Base-by-base conservation (phyloP, 495 filamentous ascomycete species). In the Xylaria bambusicola region DNA sequence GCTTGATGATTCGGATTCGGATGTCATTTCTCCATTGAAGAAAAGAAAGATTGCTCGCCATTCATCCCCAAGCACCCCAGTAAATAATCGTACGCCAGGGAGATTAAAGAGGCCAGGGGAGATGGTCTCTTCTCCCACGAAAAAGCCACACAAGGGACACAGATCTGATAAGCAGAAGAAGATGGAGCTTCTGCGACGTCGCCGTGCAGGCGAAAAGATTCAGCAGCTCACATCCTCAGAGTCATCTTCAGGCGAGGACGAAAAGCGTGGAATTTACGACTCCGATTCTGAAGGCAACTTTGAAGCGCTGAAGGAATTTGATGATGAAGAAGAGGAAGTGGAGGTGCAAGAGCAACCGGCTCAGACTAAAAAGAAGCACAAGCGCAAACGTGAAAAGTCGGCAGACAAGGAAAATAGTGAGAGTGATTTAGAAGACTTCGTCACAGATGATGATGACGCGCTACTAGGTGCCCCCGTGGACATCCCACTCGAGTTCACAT, bases 401-500 rank as follows among this genome's bases (percentile, higher is more conserved):
- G 74, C 74, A 20, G 68, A 74, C 27, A 74, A 77, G 51, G n/a
- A 71, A 73, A 48, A 75, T 8, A 84, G 88, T 29, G 79, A 84
- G 3, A n/a, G 49, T 24, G 83, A 90, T 54, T 82, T 92, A n/a
- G 82, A 84, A 13, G 86, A 86, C 63, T 93, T 92, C 57, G 76
- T 95, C 17, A 74, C 78, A 0, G 86, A 91, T 33, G 88, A 91
- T 52, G 84, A 83, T 21, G 80, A 83, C 10, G 78, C 74, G 8
- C 75, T 75, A n/a, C 58, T 92, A 1, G 90, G 90, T 2, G 83
- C 80, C 6, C 89, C 86, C 0, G 63, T 70, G 8, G 78, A 77
- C 2, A 85, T 93, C 2, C 92, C 92, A 0, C 75, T 95, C 9
- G 75, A 91, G 63, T 92, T 91, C 66, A 89, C 85, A 2, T 68